Conservation (phyloP, 768 basidiomycete genomes). For the Kwoniella mangroviensis region DNA sequence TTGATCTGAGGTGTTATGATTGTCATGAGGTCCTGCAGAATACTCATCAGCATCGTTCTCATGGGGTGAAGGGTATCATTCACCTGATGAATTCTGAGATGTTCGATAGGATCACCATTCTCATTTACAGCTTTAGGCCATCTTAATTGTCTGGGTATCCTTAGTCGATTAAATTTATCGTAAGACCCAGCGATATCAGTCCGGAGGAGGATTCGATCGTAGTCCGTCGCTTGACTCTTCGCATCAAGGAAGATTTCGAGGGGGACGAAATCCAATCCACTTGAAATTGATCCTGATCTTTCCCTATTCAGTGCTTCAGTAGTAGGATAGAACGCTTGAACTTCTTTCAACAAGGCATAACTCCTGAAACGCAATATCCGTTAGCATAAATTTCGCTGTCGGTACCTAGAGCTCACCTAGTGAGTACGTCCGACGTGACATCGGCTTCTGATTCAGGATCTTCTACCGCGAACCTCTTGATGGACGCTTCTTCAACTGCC, state of each 20-base stretch:
- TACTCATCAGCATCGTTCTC: background rate
- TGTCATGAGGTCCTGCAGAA: constrained; percentile 73
- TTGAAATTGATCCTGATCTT: constrained; percentile 15
- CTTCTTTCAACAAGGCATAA: constrained; percentile 74
- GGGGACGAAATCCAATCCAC: constrained; percentile 65
- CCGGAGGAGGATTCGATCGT: constrained; percentile 88
- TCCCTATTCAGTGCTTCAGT: constrained; percentile 27
- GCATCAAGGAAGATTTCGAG: constrained; percentile 87
- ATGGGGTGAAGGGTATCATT: constrained; percentile 24
- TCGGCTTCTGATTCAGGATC: constrained; percentile 82
- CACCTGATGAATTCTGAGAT: constrained; percentile 71
- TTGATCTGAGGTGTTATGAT: constrained; percentile 84
- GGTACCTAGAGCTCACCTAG: constrained; percentile 63
- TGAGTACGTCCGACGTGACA: constrained; percentile 82
- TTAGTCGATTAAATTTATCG: constrained; percentile 92
- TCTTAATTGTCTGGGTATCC: constrained; percentile 62
- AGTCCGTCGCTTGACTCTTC: constrained; percentile 76
- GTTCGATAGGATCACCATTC: constrained; percentile 57
- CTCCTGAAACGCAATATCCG: constrained; percentile 63
- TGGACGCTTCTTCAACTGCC: constrained; percentile 77
- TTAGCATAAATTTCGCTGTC: background rate
- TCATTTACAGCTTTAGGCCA: constrained; percentile 58
- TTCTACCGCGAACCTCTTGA: constrained; percentile 78
- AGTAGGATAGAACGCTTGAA: constrained; percentile 83
- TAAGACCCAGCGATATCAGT: constrained; percentile 83